These are phyloP conservation scores for Teratosphaeria epicoccoides DNA, from an alignment of 2,329 filamentous ascomycete species.

Conservation along the genomic window DNA sequence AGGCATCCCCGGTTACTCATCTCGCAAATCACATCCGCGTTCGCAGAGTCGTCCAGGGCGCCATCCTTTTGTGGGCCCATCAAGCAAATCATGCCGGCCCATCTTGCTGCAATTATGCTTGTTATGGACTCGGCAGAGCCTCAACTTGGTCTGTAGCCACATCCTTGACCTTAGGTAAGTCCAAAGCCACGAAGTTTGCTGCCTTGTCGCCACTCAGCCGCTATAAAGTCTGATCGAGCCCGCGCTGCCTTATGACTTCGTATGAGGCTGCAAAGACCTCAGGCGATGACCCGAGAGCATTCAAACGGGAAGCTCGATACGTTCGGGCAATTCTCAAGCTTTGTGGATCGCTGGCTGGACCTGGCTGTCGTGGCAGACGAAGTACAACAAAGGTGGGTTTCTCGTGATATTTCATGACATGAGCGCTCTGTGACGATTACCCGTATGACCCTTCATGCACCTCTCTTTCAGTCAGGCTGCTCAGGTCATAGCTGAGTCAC, in stretches of 20 bases:
- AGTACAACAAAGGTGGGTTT: background rate
- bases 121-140: slow-evolving; percentile 1
- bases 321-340: slow-evolving; percentile 11
- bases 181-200: slow-evolving; percentile 15
- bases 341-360: background rate
- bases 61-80: slow-evolving; percentile 14
- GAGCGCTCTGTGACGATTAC: background rate
- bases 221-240: slow-evolving; percentile 12
- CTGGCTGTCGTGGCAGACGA: background rate
- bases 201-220: slow-evolving; percentile 19
- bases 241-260: slow-evolving; percentile 15
- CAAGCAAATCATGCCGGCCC: slow-evolving; percentile 20
- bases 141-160: background rate
- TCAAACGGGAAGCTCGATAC: slow-evolving; percentile 17
- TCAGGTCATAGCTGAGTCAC: background rate
- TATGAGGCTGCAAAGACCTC: slow-evolving; percentile 23
- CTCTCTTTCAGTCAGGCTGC: background rate
- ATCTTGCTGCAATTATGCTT: slow-evolving; percentile 8
- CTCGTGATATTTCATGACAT: background rate
- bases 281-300: slow-evolving; percentile 18
- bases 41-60: slow-evolving; percentile 6
- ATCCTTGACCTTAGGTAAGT: too few species aligned
- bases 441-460: background rate
- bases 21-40: slow-evolving; percentile 9
- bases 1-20: background rate